Evolutionary conservation across 1,284 basidiomycete species (phyloP), one percentile per base, ranked within the genome.

Genomic region (Crucibulum parvulum): DNA sequence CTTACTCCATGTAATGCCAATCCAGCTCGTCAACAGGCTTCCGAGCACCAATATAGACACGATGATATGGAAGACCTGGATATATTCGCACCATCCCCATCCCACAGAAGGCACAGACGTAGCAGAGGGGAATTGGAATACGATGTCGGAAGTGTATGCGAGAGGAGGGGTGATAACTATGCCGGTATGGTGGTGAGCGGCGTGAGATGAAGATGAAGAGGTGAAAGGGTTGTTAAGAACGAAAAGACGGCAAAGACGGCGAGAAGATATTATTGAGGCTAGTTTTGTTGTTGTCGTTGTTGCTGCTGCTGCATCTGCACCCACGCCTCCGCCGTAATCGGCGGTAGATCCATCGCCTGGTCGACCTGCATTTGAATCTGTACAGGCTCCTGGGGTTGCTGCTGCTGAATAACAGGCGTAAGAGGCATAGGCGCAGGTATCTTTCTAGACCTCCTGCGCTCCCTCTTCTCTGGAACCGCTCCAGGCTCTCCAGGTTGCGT

Each of bases 181-280:
- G 1, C 75, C 75, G 1, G 68, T 67, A 57, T 73, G 72, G 2
- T 68, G 63, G 47, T 72, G 69, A 38, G 34, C 54, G 53, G 74
- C 48, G n/a, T 76, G 64, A 7, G 76, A 62, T 0, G 80, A 74
- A 0, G 77, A 72, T 1, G 83, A 80, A 0, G 87, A 50, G n/a
- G 47, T 50, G 11, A 90, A 69, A 0, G 90, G 89, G 0, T 87
- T 89, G 69, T 89, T 91, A 91, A 89, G 72, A 92, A 88, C 0
- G 89, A 91, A 76, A 92, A 91, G 58, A 92, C 79, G 0, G 88
- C 88, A 67, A 92, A 91, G 36, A 85, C 84, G n/a, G 90, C 90
- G 37, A 92, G 83, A 43, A 92, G 84, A 68, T 88, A 91, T 62
- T 90, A 89, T 53, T 85, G 86, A 13, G 73, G 74, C 38, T 69